Evolutionary conservation across 495 filamentous ascomycete species (phyloP).

Genomic region (Lepraria neglecta): DNA sequence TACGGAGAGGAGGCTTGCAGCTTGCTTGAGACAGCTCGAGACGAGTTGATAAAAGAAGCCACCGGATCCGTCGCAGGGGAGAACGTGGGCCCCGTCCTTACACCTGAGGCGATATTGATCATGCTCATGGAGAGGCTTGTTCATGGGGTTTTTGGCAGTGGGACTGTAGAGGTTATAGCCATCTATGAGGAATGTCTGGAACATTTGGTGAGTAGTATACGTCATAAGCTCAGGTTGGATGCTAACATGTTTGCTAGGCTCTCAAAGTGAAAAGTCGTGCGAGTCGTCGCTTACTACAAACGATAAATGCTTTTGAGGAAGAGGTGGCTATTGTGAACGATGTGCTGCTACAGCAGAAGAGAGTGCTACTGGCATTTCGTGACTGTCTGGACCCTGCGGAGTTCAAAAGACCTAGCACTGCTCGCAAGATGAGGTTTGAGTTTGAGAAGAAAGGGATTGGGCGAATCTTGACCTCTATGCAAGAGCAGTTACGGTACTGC

Average conservation of each 20-base stretch:
- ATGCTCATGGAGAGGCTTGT: constrained; percentile 16
- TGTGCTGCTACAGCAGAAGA: constrained; percentile 14
- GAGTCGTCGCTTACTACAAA: constrained; percentile 16
- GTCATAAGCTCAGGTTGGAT: background rate
- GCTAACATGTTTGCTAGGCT: background rate
- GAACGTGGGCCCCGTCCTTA: constrained; percentile 17
- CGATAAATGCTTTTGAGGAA: constrained; percentile 16
- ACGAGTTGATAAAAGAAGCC: constrained; percentile 21
- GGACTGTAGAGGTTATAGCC: constrained; percentile 16
- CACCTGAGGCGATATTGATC: constrained; percentile 19
- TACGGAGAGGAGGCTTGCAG: constrained; percentile 8
- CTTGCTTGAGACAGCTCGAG: constrained; percentile 13
- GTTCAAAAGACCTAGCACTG: constrained; percentile 9
- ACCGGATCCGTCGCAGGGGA: background rate
- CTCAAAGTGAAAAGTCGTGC: constrained; percentile 15
- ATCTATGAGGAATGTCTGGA: constrained; percentile 19
- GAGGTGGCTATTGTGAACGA: constrained; percentile 16
- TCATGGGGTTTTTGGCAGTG: constrained; percentile 8
- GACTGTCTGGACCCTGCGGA: constrained; percentile 4
- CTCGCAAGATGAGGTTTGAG: constrained; percentile 18
- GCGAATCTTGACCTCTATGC: constrained; percentile 1
- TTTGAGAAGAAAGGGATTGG: constrained; percentile 22
- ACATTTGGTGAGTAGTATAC: background rate
- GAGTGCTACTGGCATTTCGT: constrained; percentile 9
- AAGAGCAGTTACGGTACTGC: constrained; percentile 14